Base-by-base conservation (phyloP, 2,329 filamentous ascomycete species). In the Phaeoacremonium minimum region DNA sequence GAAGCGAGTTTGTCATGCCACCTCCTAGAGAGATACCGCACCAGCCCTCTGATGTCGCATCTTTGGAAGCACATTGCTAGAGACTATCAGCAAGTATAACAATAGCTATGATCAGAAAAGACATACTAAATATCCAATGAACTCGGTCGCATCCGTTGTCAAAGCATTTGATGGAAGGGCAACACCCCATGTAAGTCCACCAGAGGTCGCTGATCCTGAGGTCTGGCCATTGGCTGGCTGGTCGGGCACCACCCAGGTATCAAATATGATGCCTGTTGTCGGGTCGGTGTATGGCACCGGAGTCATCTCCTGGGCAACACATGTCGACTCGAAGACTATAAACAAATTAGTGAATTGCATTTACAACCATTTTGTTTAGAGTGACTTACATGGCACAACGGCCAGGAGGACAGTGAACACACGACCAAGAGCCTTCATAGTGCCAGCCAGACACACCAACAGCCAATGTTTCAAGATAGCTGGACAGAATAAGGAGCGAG, bases 61-160 rank as follows among this genome's bases (percentile, higher is more conserved):
- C 55, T 26, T 56, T 57, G 6, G 60, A 57, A 33, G 60, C 44
- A 49, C 64, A 61, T 68, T 67, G 47, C 67, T 70, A 46, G 44
- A 35, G 46, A 46, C n/a, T n/a, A n/a, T n/a, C n/a, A n/a, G n/a
- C n/a, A n/a, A n/a, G n/a, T n/a, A n/a, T n/a, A n/a, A n/a, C n/a
- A n/a, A n/a, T n/a, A n/a, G n/a, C n/a, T n/a, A n/a, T n/a, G n/a
- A n/a, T n/a, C n/a, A n/a, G n/a, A n/a, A n/a, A n/a, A n/a, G n/a
- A n/a, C 64, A 45, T 40, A 75, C 73, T 41, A 77, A 53, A 35
- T 71, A 66, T 16, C 73, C 73, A 42, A 77, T 71, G 46, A 75
- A 77, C 46, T 77, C 73, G 22, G 56, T 61, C 7, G 64, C 60
- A 40, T 68, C 65, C 9, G 48, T 62, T 0, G 58, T 61, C 33